phyloP scores from a whole-genome alignment of 371 early-diverging fungal genomes.

The Mortierella sp. region DNA sequence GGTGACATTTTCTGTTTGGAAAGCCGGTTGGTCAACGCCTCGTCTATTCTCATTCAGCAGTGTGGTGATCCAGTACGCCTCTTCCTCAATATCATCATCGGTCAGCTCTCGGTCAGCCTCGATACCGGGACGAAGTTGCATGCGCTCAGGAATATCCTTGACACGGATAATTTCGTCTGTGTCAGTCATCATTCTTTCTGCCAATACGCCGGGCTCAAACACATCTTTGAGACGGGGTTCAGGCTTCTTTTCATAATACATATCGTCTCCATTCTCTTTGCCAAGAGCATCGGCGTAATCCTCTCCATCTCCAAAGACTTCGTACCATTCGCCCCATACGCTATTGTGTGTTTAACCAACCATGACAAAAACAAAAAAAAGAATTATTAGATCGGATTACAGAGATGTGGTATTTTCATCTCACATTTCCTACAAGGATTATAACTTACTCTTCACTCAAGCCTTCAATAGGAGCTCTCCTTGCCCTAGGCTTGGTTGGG shows the following conservation, averaged over 20 bases:
- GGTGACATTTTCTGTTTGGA: constrained; percentile 49
- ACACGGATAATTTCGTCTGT: constrained; percentile 90
- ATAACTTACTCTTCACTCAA: constrained; percentile 69
- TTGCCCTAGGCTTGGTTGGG: constrained; percentile 58
- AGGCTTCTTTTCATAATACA: constrained; percentile 55
- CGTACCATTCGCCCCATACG: constrained; percentile 85
- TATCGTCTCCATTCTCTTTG: constrained; percentile 51
- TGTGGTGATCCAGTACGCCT: constrained; percentile 65
- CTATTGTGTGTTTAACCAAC: constrained; percentile 60
- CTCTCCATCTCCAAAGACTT: constrained; percentile 92
- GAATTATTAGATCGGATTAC: not conserved
- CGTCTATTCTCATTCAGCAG: constrained; percentile 59
- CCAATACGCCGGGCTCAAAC: constrained; percentile 93
- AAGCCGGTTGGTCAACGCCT: constrained; percentile 44
- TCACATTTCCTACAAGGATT: not conserved
- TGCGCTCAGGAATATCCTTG: constrained; percentile 93
- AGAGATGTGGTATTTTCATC: not conserved
- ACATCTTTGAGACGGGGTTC: constrained; percentile 80
- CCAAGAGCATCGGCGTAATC: constrained; percentile 91
- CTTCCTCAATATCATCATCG: constrained; percentile 67
- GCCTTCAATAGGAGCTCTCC: constrained; percentile 79
- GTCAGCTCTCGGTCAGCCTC: constrained; percentile 47
- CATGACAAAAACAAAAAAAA: constrained; percentile 3
- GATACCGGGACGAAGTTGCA: constrained; percentile 74
- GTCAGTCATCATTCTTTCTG: constrained; percentile 91